Percentiles rank a stretch among this genome's conserved stretches.
phyloP scores from a whole-genome alignment of 2,329 filamentous ascomycete genomes.

The Neobulgaria alba region DNA sequence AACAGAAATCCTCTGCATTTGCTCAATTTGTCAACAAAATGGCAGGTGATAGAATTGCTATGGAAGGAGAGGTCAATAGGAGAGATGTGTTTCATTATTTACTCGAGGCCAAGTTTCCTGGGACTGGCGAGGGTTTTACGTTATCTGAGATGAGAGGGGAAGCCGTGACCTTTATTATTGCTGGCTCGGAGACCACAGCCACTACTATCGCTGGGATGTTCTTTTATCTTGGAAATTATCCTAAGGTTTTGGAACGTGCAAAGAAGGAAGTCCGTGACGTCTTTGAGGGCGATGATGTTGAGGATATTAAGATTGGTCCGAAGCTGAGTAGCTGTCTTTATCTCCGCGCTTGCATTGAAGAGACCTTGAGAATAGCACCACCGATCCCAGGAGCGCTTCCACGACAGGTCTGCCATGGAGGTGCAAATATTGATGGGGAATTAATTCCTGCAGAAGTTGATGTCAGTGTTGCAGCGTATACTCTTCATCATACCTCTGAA shows the following conservation, averaged over 20 bases:
- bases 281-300: conserved; percentile 6
- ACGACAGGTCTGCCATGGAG: conserved; percentile 12
- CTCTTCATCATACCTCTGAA: conserved; percentile 36
- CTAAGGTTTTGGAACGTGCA: conserved; percentile 14
- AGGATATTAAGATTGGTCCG: conserved; percentile 25
- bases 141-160: conserved; percentile 27
- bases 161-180: conserved; percentile 14
- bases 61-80: too few relatives aligned
- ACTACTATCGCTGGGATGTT: conserved; percentile 31
- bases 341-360: conserved; percentile 35
- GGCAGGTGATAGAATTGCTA: too few relatives aligned
- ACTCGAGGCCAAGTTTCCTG: too few relatives aligned
- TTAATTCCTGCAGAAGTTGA: conserved; percentile 34
- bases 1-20: too few relatives aligned
- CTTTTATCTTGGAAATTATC: conserved; percentile 32
- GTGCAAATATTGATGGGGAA: conserved; percentile 14
- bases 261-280: conserved; percentile 13
- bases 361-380: conserved; percentile 24
- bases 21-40: too few relatives aligned
- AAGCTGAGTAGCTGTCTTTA: conserved; percentile 30
- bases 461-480: conserved; percentile 36
- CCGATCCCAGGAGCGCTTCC: conserved; percentile 18
- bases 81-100: too few relatives aligned
- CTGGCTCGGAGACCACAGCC: conserved; percentile 32
- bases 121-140: conserved; percentile 42